Evolutionary conservation across 257 asterid genomes (phyloP).

Genomic region (Agastache rugosa): DNA sequence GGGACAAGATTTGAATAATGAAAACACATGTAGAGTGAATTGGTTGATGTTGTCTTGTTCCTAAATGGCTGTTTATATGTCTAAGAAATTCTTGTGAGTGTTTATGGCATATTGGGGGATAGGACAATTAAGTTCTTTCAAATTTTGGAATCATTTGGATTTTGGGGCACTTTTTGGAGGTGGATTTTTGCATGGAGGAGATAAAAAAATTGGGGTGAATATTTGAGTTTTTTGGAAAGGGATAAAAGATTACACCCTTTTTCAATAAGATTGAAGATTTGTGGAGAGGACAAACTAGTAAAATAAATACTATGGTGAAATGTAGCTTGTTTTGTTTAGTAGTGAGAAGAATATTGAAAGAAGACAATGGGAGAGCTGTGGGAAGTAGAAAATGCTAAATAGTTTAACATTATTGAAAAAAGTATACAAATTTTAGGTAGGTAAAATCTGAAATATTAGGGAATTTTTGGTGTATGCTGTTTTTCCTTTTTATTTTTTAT

Average conservation of each 20-base stretch:
- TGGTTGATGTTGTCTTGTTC: slow-evolving; percentile 62
- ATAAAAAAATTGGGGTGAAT: neutral
- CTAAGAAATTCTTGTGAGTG: slow-evolving; percentile 54
- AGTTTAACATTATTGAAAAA: neutral
- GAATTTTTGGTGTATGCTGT: too few relatives aligned
- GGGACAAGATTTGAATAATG: slow-evolving; percentile 64
- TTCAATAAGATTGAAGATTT: slow-evolving; percentile 28
- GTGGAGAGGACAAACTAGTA: slow-evolving; percentile 20
- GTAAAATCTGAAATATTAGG: too few relatives aligned
- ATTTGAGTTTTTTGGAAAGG: slow-evolving; percentile 26
- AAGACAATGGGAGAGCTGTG: neutral
- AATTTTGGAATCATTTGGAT: slow-evolving; percentile 32
- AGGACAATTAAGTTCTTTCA: slow-evolving; percentile 28
- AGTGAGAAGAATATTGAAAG: neutral
- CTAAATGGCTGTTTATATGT: slow-evolving; percentile 52
- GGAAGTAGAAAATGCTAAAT: neutral
- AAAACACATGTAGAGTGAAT: slow-evolving; percentile 63
- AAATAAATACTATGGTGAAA: slow-evolving; percentile 13
- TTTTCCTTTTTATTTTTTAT: too few relatives aligned
- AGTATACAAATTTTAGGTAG: too few relatives aligned
- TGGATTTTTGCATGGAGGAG: slow-evolving; percentile 13
- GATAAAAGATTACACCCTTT: slow-evolving; percentile 19
- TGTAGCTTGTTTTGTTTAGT: neutral
- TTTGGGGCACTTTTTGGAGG: slow-evolving; percentile 9
- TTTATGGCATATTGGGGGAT: slow-evolving; percentile 29